Evolutionary conservation across 208 protist genomes (phyloP).

Genomic region (Naegleria fowleri): DNA sequence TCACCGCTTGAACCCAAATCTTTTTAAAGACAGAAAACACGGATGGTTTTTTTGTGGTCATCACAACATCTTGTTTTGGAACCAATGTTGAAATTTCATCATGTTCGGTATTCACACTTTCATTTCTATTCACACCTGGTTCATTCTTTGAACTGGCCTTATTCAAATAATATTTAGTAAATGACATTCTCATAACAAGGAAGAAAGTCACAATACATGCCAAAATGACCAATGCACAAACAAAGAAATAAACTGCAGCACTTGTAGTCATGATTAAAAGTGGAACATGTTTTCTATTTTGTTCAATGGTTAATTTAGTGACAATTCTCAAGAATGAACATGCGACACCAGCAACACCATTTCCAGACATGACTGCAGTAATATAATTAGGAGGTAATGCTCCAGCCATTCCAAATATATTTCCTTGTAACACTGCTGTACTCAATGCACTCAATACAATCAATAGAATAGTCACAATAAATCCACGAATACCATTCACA

Average conservation of each 20-base stretch:
- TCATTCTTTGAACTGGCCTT: neutral
- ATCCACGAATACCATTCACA: constrained; percentile 54
- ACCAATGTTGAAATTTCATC: neutral
- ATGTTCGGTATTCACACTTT: neutral
- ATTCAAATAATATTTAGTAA: neutral
- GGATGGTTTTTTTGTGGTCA: neutral
- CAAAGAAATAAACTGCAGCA: constrained; percentile 24
- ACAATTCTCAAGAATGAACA: neutral
- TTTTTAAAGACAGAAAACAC: constrained; percentile 16
- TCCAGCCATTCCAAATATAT: constrained; percentile 67
- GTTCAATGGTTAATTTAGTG: neutral
- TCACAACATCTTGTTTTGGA: too few relatives aligned
- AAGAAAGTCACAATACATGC: neutral
- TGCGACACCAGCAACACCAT: neutral
- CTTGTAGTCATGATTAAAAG: neutral
- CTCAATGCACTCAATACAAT: constrained; percentile 55
- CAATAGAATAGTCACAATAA: constrained; percentile 59
- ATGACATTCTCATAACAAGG: neutral
- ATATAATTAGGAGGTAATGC: constrained; percentile 69
- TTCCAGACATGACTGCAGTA: constrained; percentile 72
- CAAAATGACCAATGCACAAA: neutral
- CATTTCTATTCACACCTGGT: neutral
- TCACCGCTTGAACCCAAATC: neutral
- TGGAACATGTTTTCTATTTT: neutral
- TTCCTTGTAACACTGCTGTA: constrained; percentile 70